phyloP scores from a whole-genome alignment of 225 moss, liverwort and hornwort genomes.

The Sphagnum contortum region DNA sequence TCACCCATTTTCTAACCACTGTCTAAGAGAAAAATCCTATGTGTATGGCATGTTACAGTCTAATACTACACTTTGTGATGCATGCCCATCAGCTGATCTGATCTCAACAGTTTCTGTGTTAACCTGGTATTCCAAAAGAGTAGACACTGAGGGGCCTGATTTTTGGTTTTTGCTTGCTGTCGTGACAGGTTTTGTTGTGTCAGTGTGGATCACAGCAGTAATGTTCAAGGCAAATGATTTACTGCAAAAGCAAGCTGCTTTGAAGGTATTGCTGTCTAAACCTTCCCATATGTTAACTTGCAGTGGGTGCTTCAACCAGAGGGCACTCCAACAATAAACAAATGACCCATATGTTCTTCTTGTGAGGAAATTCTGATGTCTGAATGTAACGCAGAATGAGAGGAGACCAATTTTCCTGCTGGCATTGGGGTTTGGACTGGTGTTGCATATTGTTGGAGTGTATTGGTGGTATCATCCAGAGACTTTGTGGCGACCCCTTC shows the following conservation, averaged over 20 bases:
- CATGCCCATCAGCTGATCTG: too few relatives aligned
- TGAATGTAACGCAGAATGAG: slow-evolving; percentile 54
- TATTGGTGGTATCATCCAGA: slow-evolving; percentile 87
- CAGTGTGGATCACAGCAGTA: slow-evolving; percentile 83
- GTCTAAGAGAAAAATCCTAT: too few relatives aligned
- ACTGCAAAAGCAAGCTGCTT: slow-evolving; percentile 79
- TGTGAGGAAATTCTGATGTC: background rate
- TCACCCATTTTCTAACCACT: too few relatives aligned
- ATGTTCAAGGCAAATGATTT: slow-evolving; percentile 89
- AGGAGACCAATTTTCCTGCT: slow-evolving; percentile 60
- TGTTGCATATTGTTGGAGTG: slow-evolving; percentile 66
- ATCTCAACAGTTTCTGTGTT: too few relatives aligned
- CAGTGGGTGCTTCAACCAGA: too few relatives aligned
- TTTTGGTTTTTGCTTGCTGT: slow-evolving; percentile 4
- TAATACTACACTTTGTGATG: too few relatives aligned
- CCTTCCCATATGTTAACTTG: too few relatives aligned
- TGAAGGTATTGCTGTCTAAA: slow-evolving; percentile 43
- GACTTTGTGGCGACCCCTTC: slow-evolving; percentile 77
- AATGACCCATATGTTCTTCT: too few relatives aligned
- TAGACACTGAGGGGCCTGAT: background rate
- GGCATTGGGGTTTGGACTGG: slow-evolving; percentile 48
- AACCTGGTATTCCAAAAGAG: too few relatives aligned
- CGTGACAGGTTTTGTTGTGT: slow-evolving; percentile 73
- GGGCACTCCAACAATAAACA: too few relatives aligned
- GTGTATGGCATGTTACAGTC: too few relatives aligned